Base-by-base conservation (phyloP, 2,329 filamentous ascomycete genomes). In the Mollisiaceae sp. region DNA sequence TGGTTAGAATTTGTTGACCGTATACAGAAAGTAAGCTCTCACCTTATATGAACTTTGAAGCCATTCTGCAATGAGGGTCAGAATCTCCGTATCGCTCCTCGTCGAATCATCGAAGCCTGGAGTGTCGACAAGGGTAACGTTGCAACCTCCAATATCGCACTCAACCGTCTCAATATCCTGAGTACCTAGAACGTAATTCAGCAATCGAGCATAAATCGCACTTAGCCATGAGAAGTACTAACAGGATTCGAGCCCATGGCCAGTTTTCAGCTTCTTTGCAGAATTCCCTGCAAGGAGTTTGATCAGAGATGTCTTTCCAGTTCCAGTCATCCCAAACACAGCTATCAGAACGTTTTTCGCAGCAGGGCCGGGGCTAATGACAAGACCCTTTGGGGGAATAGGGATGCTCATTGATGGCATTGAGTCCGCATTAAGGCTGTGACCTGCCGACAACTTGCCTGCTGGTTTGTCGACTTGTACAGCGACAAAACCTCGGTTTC, bases 91-190 rank as follows among this genome's bases (percentile, higher is more conserved):
- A 39, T 82, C 79, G 2, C 65, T 71, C 8, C 39, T 39, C n/a
- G 69, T 61, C 0, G 75, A 79, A 59, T 81, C 79, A 56, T 80
- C 71, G 63, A 81, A 81, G 0, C 80, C 79, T 0, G 79, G 78
- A 0, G 79, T 81, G 62, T 81, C 79, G 47, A 81, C 73, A 32
- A 69, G 50, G 27, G 60, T 64, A 9, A 65, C 54, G 14, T 50
- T 62, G 24, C 43, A 18, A 27, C 32, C 52, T 1, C n/a, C 58
- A 22, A 66, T 58, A 1, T 55, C 32, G 36, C 56, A 63, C 22
- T 52, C 27, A 24, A 66, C 59, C 5, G 38, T 24, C 1, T 18
- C 39, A 47, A 68, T 58, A 2, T 68, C 59, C 24, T 59, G 22
- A n/a, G 66, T 68, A 41, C 57, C 66, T 68, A 35, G 50, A 8